Conservation (phyloP, 148 eudicot species). For the Chenopodium quinoa region DNA sequence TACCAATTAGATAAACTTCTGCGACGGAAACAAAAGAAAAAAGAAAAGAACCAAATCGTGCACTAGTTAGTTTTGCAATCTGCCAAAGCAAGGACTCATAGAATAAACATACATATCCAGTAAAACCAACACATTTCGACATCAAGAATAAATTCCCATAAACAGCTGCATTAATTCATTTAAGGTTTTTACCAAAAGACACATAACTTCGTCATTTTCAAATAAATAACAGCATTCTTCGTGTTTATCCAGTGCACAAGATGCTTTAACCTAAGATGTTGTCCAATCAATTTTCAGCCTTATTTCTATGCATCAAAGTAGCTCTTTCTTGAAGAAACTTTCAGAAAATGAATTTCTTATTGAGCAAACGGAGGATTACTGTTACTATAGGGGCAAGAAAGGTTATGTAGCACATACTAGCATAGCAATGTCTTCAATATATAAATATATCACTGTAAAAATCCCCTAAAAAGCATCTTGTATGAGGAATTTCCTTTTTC, state of each 20-base stretch:
- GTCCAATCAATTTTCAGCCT: not conserved
- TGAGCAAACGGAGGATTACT: not conserved
- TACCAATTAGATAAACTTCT: conserved; percentile 13
- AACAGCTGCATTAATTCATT: not conserved
- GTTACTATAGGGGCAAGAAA: not conserved
- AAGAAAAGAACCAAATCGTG: conserved; percentile 14
- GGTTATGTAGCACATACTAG: not conserved
- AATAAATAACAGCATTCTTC: conserved; percentile 5
- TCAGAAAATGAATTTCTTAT: not conserved
- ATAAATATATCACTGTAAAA: not conserved
- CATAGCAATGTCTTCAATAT: not conserved
- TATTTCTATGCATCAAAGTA: not conserved
- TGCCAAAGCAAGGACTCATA: conserved; percentile 9
- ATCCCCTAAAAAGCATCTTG: not conserved
- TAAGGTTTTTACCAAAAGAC: not conserved
- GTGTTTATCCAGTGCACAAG: not conserved
- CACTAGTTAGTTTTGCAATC: conserved; percentile 7
- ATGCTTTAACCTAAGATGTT: not conserved
- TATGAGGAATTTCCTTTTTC: not conserved
- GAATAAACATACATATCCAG: conserved; percentile 12
- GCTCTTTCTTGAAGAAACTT: not conserved
- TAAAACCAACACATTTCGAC: conserved; percentile 6
- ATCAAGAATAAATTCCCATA: conserved; percentile 18
- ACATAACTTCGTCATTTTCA: not conserved
- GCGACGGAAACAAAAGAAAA: not conserved